These are phyloP conservation scores for Mimosa bimucronata DNA, from an alignment of 306 rosid species.

Conservation along the genomic window DNA sequence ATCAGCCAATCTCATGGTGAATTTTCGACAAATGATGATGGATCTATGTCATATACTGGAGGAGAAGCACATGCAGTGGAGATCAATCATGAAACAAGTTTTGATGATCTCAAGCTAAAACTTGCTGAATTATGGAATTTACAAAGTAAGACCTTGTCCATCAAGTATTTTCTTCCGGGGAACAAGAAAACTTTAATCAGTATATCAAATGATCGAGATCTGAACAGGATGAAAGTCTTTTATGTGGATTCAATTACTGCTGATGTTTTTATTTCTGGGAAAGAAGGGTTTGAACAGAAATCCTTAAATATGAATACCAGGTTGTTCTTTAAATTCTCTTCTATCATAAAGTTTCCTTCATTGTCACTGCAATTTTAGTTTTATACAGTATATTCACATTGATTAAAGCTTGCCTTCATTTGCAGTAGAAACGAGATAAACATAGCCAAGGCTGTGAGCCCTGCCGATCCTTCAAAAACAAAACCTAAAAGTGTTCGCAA, in stretches of 20 bases:
- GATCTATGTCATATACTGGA: conserved; percentile 55
- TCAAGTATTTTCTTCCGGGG: conserved; percentile 63
- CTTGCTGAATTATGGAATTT: conserved; percentile 54
- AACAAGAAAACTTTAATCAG: conserved; percentile 54
- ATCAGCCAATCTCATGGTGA: conserved; percentile 61
- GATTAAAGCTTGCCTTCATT: conserved; percentile 24
- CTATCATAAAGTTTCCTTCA: not conserved
- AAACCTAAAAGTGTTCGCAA: conserved; percentile 9
- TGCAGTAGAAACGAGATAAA: conserved; percentile 51
- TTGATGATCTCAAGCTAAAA: conserved; percentile 56
- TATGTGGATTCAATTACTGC: conserved; percentile 55
- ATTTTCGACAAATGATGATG: conserved; percentile 50
- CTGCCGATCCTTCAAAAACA: conserved; percentile 28
- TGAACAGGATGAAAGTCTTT: conserved; percentile 61
- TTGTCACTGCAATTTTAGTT: not conserved
- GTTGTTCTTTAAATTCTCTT: conserved; percentile 34
- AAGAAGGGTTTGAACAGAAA: conserved; percentile 40
- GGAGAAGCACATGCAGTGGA: conserved; percentile 68
- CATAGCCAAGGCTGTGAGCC: conserved; percentile 46
- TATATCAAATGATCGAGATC: conserved; percentile 53
- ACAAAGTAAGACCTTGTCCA: conserved; percentile 43
- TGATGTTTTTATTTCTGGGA: conserved; percentile 53
- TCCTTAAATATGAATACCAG: conserved; percentile 42
- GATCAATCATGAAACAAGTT: conserved; percentile 46
- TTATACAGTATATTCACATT: conserved; percentile 4